Conservation (phyloP, 176 grass and related monocot genomes). For the Panicum miliaceum region DNA sequence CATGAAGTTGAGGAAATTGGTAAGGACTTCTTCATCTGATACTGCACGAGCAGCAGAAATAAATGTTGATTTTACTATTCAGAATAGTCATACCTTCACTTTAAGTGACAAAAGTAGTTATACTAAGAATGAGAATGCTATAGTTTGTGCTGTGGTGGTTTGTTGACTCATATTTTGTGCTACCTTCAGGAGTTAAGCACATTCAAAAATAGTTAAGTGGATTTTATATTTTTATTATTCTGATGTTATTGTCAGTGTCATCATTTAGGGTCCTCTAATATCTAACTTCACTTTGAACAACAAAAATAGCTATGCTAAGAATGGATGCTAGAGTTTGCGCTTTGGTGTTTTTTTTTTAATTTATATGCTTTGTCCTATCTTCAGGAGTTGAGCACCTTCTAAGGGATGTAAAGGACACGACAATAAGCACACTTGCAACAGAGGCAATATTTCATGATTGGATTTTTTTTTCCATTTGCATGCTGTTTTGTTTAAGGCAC, state of each 20-base stretch:
- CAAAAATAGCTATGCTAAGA: constrained; percentile 11
- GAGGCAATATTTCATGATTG: constrained; percentile 61
- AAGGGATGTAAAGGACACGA: constrained; percentile 96
- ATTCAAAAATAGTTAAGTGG: constrained; percentile 32
- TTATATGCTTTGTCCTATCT: constrained; percentile 35
- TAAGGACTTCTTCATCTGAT: constrained; percentile 40
- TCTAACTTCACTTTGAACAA: background rate
- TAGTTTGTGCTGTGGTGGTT: background rate
- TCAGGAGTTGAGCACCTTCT: constrained; percentile 95
- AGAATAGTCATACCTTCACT: background rate
- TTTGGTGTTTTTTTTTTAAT: background rate
- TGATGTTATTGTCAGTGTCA: too few relatives aligned
- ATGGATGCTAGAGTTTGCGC: background rate
- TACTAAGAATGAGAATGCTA: background rate
- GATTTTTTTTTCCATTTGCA: background rate
- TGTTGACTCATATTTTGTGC: constrained; percentile 19
- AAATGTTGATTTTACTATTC: background rate
- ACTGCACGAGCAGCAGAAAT: constrained; percentile 9
- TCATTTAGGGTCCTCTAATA: too few relatives aligned
- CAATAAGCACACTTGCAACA: constrained; percentile 92
- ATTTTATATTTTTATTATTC: too few relatives aligned
- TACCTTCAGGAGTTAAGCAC: constrained; percentile 83
- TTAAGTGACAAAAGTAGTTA: constrained; percentile 11
- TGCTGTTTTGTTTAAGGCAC: constrained; percentile 30
- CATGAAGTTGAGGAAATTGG: constrained; percentile 98